These are phyloP conservation scores for Westerdykella sp. DNA, from an alignment of 2,329 filamentous ascomycete genomes.

Conservation along the genomic window DNA sequence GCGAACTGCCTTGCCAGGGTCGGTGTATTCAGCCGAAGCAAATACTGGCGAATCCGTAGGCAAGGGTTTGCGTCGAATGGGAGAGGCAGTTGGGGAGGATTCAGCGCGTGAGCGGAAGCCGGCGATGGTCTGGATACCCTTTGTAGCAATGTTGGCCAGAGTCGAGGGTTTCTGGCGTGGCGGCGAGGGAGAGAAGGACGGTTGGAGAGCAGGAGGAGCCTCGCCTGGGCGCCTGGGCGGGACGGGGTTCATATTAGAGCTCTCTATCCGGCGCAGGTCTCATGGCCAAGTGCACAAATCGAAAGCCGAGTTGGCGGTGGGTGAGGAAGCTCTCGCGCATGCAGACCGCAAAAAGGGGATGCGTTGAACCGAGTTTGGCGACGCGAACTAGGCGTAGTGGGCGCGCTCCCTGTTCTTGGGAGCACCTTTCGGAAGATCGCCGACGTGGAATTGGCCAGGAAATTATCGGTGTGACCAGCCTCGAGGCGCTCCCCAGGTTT, in stretches of 20 bases:
- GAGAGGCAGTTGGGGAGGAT: conserved; percentile 39
- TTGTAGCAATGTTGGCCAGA: conserved; percentile 33
- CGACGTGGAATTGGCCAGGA: conserved; percentile 23
- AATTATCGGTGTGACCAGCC: neutral
- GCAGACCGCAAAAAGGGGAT: conserved; percentile 24
- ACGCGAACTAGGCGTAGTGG: conserved; percentile 9
- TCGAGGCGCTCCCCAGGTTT: conserved; percentile 13
- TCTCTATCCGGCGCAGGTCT: conserved; percentile 17
- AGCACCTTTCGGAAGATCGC: conserved; percentile 23
- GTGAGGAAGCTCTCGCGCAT: conserved; percentile 18
- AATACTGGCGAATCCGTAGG: conserved; percentile 47
- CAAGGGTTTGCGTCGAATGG: conserved; percentile 50
- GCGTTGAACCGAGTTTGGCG: conserved; percentile 17
- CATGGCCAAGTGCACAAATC: conserved; percentile 35
- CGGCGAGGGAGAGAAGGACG: conserved; percentile 5
- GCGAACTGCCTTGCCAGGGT: conserved; percentile 28
- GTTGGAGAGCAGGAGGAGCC: conserved; percentile 15
- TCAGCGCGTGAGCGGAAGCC: conserved; percentile 40
- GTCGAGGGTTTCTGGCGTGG: conserved; percentile 31
- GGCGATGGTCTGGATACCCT: conserved; percentile 37
- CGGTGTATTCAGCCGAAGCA: conserved; percentile 37
- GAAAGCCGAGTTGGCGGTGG: conserved; percentile 15
- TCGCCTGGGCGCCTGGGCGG: conserved; percentile 19
- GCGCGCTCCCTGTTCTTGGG: conserved; percentile 2
- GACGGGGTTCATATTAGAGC: conserved; percentile 28